A percentile compares a stretch with the other conserved stretches of the same genome.
Conservation (phyloP, 176 grass and related monocot species). For the Carex parvula region DNA sequence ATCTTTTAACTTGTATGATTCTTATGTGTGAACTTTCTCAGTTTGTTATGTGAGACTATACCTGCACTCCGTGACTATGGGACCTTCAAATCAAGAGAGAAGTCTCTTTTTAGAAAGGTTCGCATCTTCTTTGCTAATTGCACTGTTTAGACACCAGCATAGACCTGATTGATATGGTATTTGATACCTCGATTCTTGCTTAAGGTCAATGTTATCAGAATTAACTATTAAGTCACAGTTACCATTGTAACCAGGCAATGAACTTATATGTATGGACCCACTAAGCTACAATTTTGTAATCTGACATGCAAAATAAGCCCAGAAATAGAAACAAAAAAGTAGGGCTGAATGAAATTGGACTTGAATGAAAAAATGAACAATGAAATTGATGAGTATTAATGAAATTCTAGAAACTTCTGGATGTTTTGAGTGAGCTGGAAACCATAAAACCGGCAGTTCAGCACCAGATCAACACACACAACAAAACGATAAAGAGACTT, state of each 20-base stretch:
- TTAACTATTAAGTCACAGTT: background rate
- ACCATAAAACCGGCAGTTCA: constrained; percentile 83
- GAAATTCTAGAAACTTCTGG: constrained; percentile 60
- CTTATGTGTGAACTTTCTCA: constrained; percentile 31
- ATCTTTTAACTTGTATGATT: background rate
- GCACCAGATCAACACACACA: constrained; percentile 49
- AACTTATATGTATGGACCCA: background rate
- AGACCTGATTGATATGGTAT: background rate
- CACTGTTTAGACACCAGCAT: background rate
- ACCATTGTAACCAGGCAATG: background rate
- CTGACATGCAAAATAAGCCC: constrained; percentile 14
- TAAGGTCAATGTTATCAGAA: background rate
- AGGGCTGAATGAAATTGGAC: background rate
- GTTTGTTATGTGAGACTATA: constrained; percentile 91
- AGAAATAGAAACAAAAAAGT: background rate
- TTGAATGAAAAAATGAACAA: constrained; percentile 9
- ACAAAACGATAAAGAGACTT: constrained; percentile 34
- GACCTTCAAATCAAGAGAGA: constrained; percentile 45
- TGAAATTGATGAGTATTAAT: constrained; percentile 2
- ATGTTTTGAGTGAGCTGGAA: constrained; percentile 83
- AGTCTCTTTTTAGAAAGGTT: constrained; percentile 57
- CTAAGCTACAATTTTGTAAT: background rate
- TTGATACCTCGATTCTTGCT: background rate
- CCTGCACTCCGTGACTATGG: constrained; percentile 73
- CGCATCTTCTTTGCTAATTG: constrained; percentile 5